A percentile compares a stretch with the other conserved stretches of the same genome.
Evolutionary conservation across 164 flowering plant genomes (phyloP).

Genomic region (Stephania cephalantha): DNA sequence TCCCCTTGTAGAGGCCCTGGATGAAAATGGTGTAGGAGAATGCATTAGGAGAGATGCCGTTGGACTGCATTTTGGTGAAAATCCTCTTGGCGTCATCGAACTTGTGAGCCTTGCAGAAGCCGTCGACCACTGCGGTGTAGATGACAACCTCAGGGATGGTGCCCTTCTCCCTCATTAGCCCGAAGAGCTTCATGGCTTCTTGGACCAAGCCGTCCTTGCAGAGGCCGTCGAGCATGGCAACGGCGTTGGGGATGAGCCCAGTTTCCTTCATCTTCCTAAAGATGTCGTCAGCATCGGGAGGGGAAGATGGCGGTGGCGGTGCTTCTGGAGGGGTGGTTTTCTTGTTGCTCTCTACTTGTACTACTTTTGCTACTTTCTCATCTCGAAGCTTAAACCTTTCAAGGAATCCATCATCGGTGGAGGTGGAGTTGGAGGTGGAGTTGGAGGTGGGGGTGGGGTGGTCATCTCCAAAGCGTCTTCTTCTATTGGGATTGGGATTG

Average conservation of each 20-base stretch:
- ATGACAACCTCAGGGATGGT: slow-evolving; percentile 80
- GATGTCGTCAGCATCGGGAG: slow-evolving; percentile 62
- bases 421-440: background rate
- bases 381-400: slow-evolving; percentile 43
- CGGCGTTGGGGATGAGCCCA: slow-evolving; percentile 90
- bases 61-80: slow-evolving; percentile 80
- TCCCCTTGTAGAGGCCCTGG: slow-evolving; percentile 53
- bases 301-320: slow-evolving; percentile 12
- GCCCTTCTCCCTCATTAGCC: slow-evolving; percentile 75
- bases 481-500: background rate
- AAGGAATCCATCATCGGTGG: slow-evolving; percentile 23
- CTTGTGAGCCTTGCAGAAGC: slow-evolving; percentile 76
- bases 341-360: background rate
- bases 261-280: slow-evolving; percentile 86
- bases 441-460: slow-evolving; percentile 6
- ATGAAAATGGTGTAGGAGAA: slow-evolving; percentile 60
- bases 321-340: slow-evolving; percentile 2
- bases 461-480: slow-evolving; percentile 3
- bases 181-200: slow-evolving; percentile 92
- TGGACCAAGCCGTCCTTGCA: slow-evolving; percentile 88
- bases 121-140: slow-evolving; percentile 97
- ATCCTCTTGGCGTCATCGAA: slow-evolving; percentile 74
- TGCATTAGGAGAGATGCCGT: slow-evolving; percentile 72
- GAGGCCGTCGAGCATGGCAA: slow-evolving; percentile 96
- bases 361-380: slow-evolving; percentile 3